A percentile compares a stretch with the other conserved stretches of the same genome.
These are phyloP conservation scores for Nectriaceae sp. DNA, from an alignment of 2,329 filamentous ascomycete genomes.

Conservation along the genomic window DNA sequence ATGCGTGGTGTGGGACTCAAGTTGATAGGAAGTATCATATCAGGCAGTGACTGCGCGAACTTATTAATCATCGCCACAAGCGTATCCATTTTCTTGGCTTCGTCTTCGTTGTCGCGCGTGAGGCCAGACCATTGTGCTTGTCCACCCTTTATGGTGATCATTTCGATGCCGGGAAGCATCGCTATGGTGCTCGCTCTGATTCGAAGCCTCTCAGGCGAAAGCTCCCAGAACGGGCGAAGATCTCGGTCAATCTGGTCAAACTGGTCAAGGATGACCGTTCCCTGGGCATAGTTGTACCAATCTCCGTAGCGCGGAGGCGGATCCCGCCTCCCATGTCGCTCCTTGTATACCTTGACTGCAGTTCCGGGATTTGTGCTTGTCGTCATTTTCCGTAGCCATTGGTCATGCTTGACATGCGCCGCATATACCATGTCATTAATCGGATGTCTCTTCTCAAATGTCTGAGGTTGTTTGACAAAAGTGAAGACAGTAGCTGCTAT, in stretches of 20 bases:
- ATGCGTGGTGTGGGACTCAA: constrained; percentile 50
- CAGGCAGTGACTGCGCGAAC: constrained; percentile 73
- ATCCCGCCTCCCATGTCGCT: constrained; percentile 60
- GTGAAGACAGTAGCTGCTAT: constrained; percentile 41
- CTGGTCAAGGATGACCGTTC: constrained; percentile 76
- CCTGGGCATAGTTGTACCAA: constrained; percentile 78
- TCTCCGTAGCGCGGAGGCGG: constrained; percentile 82
- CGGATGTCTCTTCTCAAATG: constrained; percentile 42
- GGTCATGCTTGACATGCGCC: constrained; percentile 47
- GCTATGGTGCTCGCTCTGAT: constrained; percentile 50
- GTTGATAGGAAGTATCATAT: constrained; percentile 87
- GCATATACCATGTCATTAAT: constrained; percentile 52
- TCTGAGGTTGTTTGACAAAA: constrained; percentile 30
- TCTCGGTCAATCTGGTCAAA: constrained; percentile 79
- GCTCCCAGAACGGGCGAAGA: constrained; percentile 75
- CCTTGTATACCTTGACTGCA: constrained; percentile 51
- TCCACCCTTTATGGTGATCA: constrained; percentile 65
- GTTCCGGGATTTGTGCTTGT: constrained; percentile 49
- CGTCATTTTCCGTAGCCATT: constrained; percentile 50
- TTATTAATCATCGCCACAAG: constrained; percentile 66
- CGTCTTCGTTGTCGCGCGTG: constrained; percentile 33
- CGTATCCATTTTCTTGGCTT: constrained; percentile 42
- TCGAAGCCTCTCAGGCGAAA: constrained; percentile 69
- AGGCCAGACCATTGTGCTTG: constrained; percentile 49
- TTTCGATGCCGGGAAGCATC: constrained; percentile 44